A percentile compares a stretch with the other conserved stretches of the same genome.
These are phyloP conservation scores for Pseudocercospora fijiensis DNA, from an alignment of 2,329 filamentous ascomycete genomes.

Conservation along the genomic window DNA sequence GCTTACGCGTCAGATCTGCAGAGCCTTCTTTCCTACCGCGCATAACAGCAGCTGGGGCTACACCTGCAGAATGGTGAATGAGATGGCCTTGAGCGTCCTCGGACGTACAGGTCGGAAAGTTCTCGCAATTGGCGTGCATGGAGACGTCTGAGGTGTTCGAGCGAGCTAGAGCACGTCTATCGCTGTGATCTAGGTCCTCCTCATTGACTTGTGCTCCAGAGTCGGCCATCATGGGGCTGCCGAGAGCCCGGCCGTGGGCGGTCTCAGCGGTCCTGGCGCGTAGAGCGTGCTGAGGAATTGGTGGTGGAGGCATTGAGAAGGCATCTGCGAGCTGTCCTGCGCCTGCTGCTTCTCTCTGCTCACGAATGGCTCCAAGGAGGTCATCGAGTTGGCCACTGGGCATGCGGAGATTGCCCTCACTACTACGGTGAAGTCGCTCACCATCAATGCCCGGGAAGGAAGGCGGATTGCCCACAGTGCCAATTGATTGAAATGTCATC, in stretches of 20 bases:
- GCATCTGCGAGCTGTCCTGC: neutral
- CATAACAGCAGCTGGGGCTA: conserved; percentile 24
- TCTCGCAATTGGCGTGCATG: conserved; percentile 37
- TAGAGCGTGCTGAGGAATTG: conserved; percentile 25
- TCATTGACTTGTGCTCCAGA: conserved; percentile 10
- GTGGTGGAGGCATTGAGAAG: conserved; percentile 31
- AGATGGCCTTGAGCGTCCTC: conserved; percentile 32
- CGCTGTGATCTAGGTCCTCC: conserved; percentile 2
- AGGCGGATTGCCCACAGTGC: neutral
- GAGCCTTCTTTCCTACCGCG: conserved; percentile 33
- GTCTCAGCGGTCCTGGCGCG: conserved; percentile 6
- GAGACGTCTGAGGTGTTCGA: conserved; percentile 36
- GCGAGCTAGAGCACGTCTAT: conserved; percentile 25
- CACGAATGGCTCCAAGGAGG: conserved; percentile 28
- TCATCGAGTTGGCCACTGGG: conserved; percentile 35
- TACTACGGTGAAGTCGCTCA: neutral
- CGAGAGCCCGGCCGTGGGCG: neutral
- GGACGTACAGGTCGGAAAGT: conserved; percentile 34
- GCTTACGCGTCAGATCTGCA: conserved; percentile 14
- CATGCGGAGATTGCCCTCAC: conserved; percentile 23
- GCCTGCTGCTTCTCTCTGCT: neutral
- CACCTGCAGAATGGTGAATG: conserved; percentile 22
- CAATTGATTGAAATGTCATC: conserved; percentile 3
- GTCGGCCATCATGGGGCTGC: conserved; percentile 6
- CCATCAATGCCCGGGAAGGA: conserved; percentile 1